Percentiles rank a stretch among this genome's conserved stretches.
Conservation (phyloP, 495 filamentous ascomycete genomes). For the Aspergillus indologenus region DNA sequence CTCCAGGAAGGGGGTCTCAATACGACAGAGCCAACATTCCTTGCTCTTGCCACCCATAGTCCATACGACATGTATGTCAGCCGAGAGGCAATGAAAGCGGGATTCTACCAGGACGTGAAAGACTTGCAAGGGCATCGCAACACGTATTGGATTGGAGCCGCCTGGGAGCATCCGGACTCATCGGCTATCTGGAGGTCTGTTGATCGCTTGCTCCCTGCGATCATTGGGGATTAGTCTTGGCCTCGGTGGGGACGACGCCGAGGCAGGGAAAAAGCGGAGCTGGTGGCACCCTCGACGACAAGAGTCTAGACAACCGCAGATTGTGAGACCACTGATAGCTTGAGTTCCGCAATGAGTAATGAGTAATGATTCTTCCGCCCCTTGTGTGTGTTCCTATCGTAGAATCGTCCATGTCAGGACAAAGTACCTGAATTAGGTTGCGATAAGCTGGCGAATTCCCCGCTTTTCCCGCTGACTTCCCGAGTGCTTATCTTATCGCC, state of each 20-base stretch:
- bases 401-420: too few relatives aligned
- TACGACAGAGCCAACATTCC: constrained; percentile 4
- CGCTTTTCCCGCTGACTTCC: not conserved
- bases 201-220: not conserved
- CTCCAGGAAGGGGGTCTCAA: not conserved
- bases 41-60: constrained; percentile 20
- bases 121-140: constrained; percentile 26
- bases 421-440: not conserved
- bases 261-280: too few relatives aligned
- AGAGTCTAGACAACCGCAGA: too few relatives aligned
- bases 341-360: too few relatives aligned
- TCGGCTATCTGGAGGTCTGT: not conserved
- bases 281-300: not conserved
- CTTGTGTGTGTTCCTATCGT: too few relatives aligned
- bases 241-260: too few relatives aligned
- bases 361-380: too few relatives aligned
- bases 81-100: constrained; percentile 19
- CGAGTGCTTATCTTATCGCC: not conserved
- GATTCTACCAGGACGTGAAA: constrained; percentile 29
- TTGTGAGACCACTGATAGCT: too few relatives aligned
- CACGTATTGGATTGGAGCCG: constrained; percentile 29
- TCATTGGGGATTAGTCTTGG: not conserved
- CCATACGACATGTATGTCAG: constrained; percentile 23
- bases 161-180: constrained; percentile 6
- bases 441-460: not conserved